A percentile compares a stretch with the other conserved stretches of the same genome.
Conservation (phyloP, 305 asterid genomes). For the Striga hermonthica region DNA sequence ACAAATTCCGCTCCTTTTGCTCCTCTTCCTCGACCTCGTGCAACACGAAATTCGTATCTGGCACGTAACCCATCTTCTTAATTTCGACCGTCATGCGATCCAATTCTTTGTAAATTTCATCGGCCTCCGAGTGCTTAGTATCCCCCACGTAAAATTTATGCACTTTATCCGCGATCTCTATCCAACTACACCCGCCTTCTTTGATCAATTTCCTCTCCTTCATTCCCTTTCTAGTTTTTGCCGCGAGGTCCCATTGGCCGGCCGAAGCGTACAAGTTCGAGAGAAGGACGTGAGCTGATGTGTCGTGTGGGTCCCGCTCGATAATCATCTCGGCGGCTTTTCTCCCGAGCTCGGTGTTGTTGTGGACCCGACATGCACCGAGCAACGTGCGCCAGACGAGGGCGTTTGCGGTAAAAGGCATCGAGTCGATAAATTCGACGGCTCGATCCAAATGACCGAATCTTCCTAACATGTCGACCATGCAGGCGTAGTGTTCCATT, state of each 20-base stretch:
- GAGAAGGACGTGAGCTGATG: slow-evolving; percentile 66
- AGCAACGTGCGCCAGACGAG: slow-evolving; percentile 93
- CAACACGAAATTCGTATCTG: slow-evolving; percentile 65
- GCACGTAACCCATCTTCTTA: slow-evolving; percentile 68
- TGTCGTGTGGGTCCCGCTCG: slow-evolving; percentile 63
- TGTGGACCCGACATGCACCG: slow-evolving; percentile 68
- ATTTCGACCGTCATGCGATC: slow-evolving; percentile 42
- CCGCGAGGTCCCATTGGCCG: slow-evolving; percentile 69
- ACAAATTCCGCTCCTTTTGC: slow-evolving; percentile 60
- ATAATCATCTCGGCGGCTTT: slow-evolving; percentile 67
- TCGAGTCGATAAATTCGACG: slow-evolving; percentile 46
- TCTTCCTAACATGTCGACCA: slow-evolving; percentile 83
- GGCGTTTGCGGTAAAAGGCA: slow-evolving; percentile 68
- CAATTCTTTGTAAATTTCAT: slow-evolving; percentile 57
- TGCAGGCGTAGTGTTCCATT: slow-evolving; percentile 87
- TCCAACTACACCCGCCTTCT: slow-evolving; percentile 95
- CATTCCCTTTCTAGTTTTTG: slow-evolving; percentile 62
- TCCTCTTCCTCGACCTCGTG: slow-evolving; percentile 80
- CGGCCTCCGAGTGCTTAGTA: slow-evolving; percentile 63
- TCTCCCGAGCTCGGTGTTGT: slow-evolving; percentile 57
- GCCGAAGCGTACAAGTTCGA: slow-evolving; percentile 72
- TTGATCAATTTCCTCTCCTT: slow-evolving; percentile 63
- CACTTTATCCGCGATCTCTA: slow-evolving; percentile 57
- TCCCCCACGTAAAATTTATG: slow-evolving; percentile 86
- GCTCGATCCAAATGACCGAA: slow-evolving; percentile 59